phyloP scores from a whole-genome alignment of 2,329 filamentous ascomycete genomes.

The Neocatenulostroma microsporum region DNA sequence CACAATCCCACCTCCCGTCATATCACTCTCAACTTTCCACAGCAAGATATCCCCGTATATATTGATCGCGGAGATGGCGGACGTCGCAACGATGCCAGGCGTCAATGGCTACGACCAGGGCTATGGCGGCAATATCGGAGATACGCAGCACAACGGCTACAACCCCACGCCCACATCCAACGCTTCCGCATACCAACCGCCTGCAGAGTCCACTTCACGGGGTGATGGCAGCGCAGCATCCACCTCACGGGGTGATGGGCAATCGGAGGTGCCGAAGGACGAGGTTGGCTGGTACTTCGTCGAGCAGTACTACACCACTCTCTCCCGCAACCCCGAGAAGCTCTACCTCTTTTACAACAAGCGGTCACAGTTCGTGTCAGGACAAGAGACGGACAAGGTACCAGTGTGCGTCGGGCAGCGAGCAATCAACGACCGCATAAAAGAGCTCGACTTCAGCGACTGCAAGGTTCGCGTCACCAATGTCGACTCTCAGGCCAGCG shows the following conservation, averaged over 20 bases:
- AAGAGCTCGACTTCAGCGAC: slow-evolving; percentile 86
- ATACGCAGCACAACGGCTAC: too few species aligned
- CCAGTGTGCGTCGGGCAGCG: slow-evolving; percentile 78
- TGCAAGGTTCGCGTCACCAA: slow-evolving; percentile 98
- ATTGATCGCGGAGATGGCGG: slow-evolving; percentile 37
- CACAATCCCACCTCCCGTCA: not conserved
- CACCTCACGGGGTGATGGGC: too few species aligned
- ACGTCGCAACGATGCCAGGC: slow-evolving; percentile 30
- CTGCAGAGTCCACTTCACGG: slow-evolving; percentile 17
- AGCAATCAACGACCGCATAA: slow-evolving; percentile 90
- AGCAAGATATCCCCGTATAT: too few species aligned
- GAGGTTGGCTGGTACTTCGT: slow-evolving; percentile 99
- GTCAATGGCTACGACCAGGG: slow-evolving; percentile 44
- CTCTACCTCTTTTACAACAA: slow-evolving; percentile 97
- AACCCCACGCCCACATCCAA: slow-evolving; percentile 26
- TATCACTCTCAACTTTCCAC: slow-evolving; percentile 2
- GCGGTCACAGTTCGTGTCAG: slow-evolving; percentile 88
- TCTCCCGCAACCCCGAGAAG: slow-evolving; percentile 90
- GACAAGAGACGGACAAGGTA: slow-evolving; percentile 80
- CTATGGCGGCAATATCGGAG: slow-evolving; percentile 30
- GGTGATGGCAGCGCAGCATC: slow-evolving; percentile 12
- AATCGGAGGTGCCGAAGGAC: slow-evolving; percentile 60
- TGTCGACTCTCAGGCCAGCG: slow-evolving; percentile 90
- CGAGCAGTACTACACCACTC: slow-evolving; percentile 96
- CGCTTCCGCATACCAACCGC: slow-evolving; percentile 18